These are phyloP conservation scores for Rhizodiscina lignyota DNA, from an alignment of 495 filamentous ascomycete genomes.

Conservation along the genomic window DNA sequence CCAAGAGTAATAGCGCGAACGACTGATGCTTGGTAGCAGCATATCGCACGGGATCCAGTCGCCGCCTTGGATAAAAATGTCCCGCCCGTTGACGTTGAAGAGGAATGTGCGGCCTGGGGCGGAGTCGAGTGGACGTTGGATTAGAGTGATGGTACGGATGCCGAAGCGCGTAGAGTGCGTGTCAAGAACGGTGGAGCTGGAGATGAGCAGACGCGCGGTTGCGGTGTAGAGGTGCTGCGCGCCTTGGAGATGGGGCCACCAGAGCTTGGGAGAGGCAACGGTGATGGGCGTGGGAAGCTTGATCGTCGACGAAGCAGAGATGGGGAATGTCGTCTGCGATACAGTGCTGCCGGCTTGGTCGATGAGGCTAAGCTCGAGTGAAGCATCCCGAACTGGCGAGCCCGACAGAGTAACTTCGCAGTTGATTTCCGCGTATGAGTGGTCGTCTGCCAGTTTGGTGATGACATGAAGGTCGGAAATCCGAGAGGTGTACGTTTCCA, in stretches of 20 bases:
- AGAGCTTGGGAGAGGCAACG: conserved; percentile 10
- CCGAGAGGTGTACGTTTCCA: conserved; percentile 19
- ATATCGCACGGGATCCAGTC: conserved; percentile 26
- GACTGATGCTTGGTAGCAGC: conserved; percentile 20
- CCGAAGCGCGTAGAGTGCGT: conserved; percentile 15
- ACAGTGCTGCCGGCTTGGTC: conserved; percentile 3
- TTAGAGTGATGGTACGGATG: conserved; percentile 20
- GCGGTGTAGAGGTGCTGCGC: conserved; percentile 19
- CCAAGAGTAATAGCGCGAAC: conserved; percentile 19
- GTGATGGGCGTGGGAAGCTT: conserved; percentile 12
- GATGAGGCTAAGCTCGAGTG: conserved; percentile 13
- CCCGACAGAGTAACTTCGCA: no score
- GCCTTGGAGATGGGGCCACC: conserved; percentile 25
- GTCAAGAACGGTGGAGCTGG: conserved; percentile 12
- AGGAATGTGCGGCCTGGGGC: conserved; percentile 24
- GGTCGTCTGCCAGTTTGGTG: no score
- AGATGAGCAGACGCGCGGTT: conserved; percentile 12
- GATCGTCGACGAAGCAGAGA: conserved; percentile 13
- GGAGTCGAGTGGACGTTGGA: conserved; percentile 18
- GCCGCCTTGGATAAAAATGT: conserved; percentile 23
- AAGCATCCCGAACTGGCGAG: no score
- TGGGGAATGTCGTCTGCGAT: conserved; percentile 1
- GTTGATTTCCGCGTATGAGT: conserved; percentile 17
- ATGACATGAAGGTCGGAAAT: conserved; percentile 19
- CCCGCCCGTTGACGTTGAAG: conserved; percentile 22